Evolutionary conservation across 495 filamentous ascomycete species (phyloP), one percentile per base, ranked within the genome.

Genomic region (Aspergillus ostianus): DNA sequence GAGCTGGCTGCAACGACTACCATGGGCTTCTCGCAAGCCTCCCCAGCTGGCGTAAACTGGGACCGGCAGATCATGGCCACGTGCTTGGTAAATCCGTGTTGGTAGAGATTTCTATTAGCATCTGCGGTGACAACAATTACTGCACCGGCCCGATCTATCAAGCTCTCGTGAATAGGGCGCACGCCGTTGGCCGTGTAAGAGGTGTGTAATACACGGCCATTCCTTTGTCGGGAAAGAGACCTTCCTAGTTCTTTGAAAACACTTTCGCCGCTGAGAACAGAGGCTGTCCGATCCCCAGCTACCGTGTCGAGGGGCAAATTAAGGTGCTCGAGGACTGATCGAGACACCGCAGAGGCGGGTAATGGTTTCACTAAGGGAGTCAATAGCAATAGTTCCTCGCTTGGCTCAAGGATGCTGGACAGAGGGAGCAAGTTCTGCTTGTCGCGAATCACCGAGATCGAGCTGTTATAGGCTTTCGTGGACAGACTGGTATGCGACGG

Each of bases 61-160:
- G 87, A 88, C 71, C 90, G 92, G 72, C 92, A 96, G 72, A 96
- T 92, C 87, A 93, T 92, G n/a, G 91, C 85, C 23, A 95, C 88
- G 63, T 96, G 92, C 69, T 95, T 96, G 26, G 92, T 90, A 69
- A 96, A 96, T 0, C 91, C 90, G 53, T 90, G 86, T 69, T 96
- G 92, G 60, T 96, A 96, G 15, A 93, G 75, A 65, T 96, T 95
- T 27, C 91, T 82, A 69, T 93, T 94, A 15, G 91, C 91, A 74
- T 96, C 92, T 17, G 92, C 92, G 1, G 92, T 96, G 17, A 96
- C 80, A 55, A 96, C 85, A 65, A 96, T 88, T 56, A 96, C 90
- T 45, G 89, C 89, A 54, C 86, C 88, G 6, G 92, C 91, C 64
- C 91, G 81, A 61, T 93, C 90, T 67, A 96, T 94, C 18, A 96